Evolutionary conservation across 805 yeast genomes (phyloP).

Genomic region (Yamadazyma philogaea): DNA sequence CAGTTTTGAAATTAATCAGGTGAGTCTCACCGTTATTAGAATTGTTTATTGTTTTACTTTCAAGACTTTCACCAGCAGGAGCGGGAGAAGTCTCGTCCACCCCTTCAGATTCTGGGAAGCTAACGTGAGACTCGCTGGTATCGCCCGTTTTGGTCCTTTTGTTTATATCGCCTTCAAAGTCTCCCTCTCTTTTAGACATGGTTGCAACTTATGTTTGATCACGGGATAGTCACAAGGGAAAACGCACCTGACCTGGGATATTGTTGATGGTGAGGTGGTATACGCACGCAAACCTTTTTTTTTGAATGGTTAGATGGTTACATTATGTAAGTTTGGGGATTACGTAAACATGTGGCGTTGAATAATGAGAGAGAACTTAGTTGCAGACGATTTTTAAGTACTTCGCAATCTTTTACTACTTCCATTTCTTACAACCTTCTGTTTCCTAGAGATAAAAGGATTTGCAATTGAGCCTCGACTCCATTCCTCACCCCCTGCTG

Average conservation of each 20-base stretch:
- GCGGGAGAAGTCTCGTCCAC: neutral
- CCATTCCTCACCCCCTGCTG: no score
- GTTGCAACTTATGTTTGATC: constrained; percentile 2
- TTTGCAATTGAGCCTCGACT: no score
- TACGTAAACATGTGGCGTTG: no score
- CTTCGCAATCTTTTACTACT: no score
- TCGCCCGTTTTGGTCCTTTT: neutral
- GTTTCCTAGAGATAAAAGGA: no score
- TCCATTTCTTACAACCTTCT: no score
- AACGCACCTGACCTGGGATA: constrained; percentile 9
- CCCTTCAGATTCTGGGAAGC: neutral
- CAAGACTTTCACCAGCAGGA: neutral
- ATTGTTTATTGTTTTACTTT: neutral
- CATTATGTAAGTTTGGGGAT: no score
- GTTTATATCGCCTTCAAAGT: neutral
- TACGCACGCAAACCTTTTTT: no score
- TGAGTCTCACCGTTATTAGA: neutral
- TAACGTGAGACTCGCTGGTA: neutral
- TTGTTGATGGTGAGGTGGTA: no score
- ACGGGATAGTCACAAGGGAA: constrained; percentile 16
- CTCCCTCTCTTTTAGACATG: constrained; percentile 6
- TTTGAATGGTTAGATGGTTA: no score
- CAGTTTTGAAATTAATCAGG: neutral
- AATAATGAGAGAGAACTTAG: no score
- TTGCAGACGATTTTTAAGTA: no score